Evolutionary conservation across 2,329 filamentous ascomycete species (phyloP).

Genomic region (Leptodontidium sp.): DNA sequence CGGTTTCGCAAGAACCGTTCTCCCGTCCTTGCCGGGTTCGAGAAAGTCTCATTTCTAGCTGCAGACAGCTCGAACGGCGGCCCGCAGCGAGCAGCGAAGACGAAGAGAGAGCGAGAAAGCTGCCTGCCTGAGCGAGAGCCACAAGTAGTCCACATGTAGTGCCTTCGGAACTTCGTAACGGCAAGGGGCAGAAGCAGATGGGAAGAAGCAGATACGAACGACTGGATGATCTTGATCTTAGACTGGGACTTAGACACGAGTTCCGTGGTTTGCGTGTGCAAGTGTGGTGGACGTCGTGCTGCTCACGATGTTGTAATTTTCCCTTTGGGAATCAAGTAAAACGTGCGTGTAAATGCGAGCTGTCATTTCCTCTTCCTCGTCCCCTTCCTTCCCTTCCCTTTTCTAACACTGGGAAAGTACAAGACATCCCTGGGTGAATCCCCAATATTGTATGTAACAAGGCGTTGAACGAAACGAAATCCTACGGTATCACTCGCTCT

Average conservation of each 20-base stretch:
- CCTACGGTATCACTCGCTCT: constrained; percentile 3
- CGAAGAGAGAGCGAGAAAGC: background rate
- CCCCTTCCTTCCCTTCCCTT: constrained; percentile 15
- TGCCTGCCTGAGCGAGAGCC: background rate
- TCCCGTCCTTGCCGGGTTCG: constrained; percentile 19
- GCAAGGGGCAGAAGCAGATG: background rate
- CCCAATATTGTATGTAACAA: background rate
- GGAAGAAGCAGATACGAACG: constrained; percentile 8
- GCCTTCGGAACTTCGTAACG: background rate
- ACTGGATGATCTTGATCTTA: background rate
- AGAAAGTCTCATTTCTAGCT: constrained; percentile 17
- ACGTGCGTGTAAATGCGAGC: background rate
- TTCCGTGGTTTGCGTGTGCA: background rate
- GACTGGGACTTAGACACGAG: background rate
- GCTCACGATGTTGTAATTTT: background rate
- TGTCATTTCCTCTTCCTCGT: background rate
- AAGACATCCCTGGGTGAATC: constrained; percentile 5
- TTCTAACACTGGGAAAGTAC: background rate
- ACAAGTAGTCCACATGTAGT: too few relatives aligned
- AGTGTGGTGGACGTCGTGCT: background rate
- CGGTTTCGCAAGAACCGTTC: constrained; percentile 6
- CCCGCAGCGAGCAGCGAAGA: background rate
- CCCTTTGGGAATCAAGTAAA: background rate
- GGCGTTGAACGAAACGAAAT: background rate
- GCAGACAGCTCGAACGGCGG: constrained; percentile 15